Evolutionary conservation across 2,329 filamentous ascomycete genomes (phyloP).

Genomic region (Chaetomium sp.): DNA sequence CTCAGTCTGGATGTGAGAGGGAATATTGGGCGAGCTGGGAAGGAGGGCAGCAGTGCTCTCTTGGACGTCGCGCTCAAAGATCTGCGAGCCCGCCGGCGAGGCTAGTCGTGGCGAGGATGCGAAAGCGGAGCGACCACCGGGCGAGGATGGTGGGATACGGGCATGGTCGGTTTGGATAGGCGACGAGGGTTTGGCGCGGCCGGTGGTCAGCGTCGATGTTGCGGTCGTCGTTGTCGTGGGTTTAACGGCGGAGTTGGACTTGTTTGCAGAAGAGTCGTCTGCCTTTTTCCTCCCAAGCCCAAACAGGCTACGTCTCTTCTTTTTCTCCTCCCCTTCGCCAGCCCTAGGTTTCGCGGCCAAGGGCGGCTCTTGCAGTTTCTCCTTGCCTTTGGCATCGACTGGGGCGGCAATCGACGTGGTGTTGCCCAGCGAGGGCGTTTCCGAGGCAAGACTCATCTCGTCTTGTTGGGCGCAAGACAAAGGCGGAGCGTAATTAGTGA

Average conservation of each 20-base stretch:
- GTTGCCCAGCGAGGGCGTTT: conserved; percentile 24
- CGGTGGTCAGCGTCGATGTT: conserved; percentile 20
- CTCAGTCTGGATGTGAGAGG: conserved; percentile 87
- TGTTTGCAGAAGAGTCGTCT: conserved; percentile 24
- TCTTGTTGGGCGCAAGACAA: conserved; percentile 13
- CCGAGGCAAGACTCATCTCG: conserved; percentile 27
- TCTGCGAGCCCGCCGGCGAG: conserved; percentile 71
- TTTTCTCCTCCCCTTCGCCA: conserved; percentile 28
- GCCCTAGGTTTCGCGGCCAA: conserved; percentile 18
- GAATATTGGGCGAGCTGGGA: conserved; percentile 77
- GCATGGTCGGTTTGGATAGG: conserved; percentile 31
- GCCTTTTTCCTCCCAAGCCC: conserved; percentile 58
- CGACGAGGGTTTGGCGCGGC: conserved; percentile 26
- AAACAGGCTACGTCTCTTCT: conserved; percentile 53
- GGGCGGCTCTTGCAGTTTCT: conserved; percentile 10
- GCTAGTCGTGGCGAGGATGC: conserved; percentile 38
- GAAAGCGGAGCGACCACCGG: conserved; percentile 43
- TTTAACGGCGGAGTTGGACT: conserved; percentile 24
- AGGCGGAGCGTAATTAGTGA: neutral
- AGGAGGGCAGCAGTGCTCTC: conserved; percentile 57
- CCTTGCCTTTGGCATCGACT: conserved; percentile 23
- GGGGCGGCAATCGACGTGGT: conserved; percentile 25
- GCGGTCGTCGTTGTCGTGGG: conserved; percentile 9
- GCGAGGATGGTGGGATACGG: conserved; percentile 52
- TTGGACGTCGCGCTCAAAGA: conserved; percentile 94